Base-by-base conservation (phyloP, 495 filamentous ascomycete genomes). In the Penicillium taxi region DNA sequence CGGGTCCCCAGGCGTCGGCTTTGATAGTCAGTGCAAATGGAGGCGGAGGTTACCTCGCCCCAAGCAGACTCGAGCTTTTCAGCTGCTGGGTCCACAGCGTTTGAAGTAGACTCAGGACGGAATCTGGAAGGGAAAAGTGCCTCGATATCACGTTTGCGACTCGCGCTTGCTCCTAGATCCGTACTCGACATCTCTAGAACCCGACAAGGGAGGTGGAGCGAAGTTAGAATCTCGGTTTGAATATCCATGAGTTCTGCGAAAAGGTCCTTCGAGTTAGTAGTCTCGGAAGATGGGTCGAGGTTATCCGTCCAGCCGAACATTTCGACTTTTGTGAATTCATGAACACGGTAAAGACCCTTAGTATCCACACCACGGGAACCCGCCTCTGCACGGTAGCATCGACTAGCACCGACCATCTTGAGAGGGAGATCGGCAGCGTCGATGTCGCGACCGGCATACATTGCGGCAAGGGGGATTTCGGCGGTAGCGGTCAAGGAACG, bases 271-370 rank as follows among this genome's bases (percentile, higher is more conserved):
- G 74, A 62, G 1, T 59, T 51, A 19, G 28, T 48, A 36, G 18
- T 56, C 4, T 23, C 33, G 8, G 41, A 15, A 18, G 52, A 52
- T 3, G 45, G 40, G 0, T 80, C 77, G 14, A 49, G 7, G 24
- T 55, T 61, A 45, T 70, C 64, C 7, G 64, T 44, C 90, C 90
- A 98, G 0, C 79, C 85, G 55, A 98, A 98, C 66, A 98, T 78
- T 56, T 98, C 91, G 1, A 96, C 90, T 53, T 98, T 98, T 25
- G 87, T 94, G 63, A 98, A 98, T 57, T 98, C 91, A 65, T 96
- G 91, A n/a, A 98, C 91, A 9, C 91, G 81, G 63, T 96, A 98
- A 5, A 98, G 70, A 6, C 91, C 91, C 63, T 96, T 96, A 6
- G 84, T 93, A 26, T 94, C 86, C 15, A 77, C 77, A 21, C 91